Percentiles rank a stretch among this genome's conserved stretches.
phyloP scores from a whole-genome alignment of 2,329 filamentous ascomycete genomes.

The Leptographium procerum region DNA sequence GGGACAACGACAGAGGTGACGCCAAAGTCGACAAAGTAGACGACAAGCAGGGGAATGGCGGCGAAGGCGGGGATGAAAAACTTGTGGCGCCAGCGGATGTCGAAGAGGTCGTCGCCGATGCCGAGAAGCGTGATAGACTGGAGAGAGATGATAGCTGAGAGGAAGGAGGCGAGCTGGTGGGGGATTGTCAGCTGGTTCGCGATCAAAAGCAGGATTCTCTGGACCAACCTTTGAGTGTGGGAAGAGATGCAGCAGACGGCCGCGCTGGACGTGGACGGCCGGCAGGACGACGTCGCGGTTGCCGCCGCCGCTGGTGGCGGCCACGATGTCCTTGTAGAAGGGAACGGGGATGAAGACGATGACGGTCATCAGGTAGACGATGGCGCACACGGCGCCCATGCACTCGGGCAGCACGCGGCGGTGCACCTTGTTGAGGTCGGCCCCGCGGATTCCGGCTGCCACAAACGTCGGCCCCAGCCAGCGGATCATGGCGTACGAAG shows the following conservation, averaged over 20 bases:
- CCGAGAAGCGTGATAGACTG: conserved; percentile 86
- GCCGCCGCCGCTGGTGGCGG: conserved; percentile 84
- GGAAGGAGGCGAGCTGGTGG: conserved; percentile 74
- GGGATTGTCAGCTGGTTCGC: not conserved
- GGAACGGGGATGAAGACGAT: conserved; percentile 93
- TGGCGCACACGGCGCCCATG: conserved; percentile 88
- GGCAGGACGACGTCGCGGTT: conserved; percentile 78
- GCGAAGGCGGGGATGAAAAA: conserved; percentile 94
- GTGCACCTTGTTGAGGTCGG: conserved; percentile 64
- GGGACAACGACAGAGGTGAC: conserved; percentile 93
- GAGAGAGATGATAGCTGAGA: conserved; percentile 86
- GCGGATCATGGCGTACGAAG: conserved; percentile 74
- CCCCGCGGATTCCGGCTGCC: conserved; percentile 76
- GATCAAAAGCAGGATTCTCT: too few species aligned
- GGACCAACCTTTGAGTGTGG: conserved; percentile 74
- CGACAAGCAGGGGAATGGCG: conserved; percentile 82
- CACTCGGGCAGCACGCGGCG: conserved; percentile 80
- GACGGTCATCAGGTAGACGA: conserved; percentile 80
- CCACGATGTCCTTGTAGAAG: conserved; percentile 97
- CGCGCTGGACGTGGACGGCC: conserved; percentile 57
- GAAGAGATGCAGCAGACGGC: conserved; percentile 80
- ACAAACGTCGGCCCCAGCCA: conserved; percentile 91
- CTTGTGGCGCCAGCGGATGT: conserved; percentile 98
- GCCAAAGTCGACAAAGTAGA: conserved; percentile 97
- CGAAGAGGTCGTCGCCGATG: conserved; percentile 90